phyloP scores from a whole-genome alignment of 345 rosid genomes.

The Erucastrum elatum region DNA sequence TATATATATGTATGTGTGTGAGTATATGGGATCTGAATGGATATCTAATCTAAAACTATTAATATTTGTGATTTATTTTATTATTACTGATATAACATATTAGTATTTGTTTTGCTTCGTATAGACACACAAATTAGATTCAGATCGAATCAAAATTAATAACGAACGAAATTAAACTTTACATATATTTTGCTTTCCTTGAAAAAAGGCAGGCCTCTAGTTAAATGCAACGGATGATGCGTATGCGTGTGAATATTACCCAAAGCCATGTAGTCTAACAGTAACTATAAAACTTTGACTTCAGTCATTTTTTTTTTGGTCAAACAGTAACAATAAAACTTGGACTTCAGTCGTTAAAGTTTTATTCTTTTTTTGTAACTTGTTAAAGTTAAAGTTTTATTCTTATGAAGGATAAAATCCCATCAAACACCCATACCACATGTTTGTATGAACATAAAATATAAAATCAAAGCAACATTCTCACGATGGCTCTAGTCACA shows the following conservation, averaged over 20 bases:
- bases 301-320: background rate
- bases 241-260: background rate
- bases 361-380: too few species aligned
- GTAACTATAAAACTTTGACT: background rate
- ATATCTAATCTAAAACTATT: too few species aligned
- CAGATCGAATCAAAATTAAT: too few species aligned
- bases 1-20: too few species aligned
- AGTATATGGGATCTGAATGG: too few species aligned
- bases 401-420: background rate
- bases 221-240: background rate
- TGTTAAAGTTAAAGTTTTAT: background rate
- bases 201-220: background rate
- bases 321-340: background rate
- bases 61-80: too few species aligned
- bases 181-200: too few species aligned
- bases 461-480: slow-evolving; percentile 38
- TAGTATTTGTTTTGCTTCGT: too few species aligned
- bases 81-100: too few species aligned
- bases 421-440: background rate
- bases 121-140: too few species aligned
- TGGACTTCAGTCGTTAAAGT: background rate
- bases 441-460: background rate
- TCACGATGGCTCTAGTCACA: slow-evolving; percentile 48
- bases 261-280: background rate
- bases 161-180: too few species aligned